phyloP scores from a whole-genome alignment of 192 early-diverging fungal species.

The Phlyctochytrium arcticum region DNA sequence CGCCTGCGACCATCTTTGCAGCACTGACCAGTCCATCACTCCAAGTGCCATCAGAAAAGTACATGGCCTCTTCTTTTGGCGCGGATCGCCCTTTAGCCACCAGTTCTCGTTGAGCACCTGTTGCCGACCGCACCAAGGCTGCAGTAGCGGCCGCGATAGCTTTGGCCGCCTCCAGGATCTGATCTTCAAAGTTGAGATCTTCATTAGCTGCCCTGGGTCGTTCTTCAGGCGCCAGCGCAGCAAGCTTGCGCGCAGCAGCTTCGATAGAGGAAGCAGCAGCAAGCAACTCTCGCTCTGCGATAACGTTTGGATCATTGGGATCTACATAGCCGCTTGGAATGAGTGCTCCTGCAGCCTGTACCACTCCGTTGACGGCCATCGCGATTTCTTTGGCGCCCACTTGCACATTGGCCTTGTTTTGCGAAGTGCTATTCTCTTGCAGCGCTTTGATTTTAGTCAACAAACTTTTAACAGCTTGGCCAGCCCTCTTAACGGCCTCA shows the following conservation, averaged over 20 bases:
- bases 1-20: slow-evolving; percentile 48
- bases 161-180: slow-evolving; percentile 52
- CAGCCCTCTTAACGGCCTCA: slow-evolving; percentile 31
- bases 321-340: slow-evolving; percentile 54
- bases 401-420: slow-evolving; percentile 35
- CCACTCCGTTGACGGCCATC: slow-evolving; percentile 41
- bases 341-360: slow-evolving; percentile 27
- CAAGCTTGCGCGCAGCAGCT: slow-evolving; percentile 51
- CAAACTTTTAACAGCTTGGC: slow-evolving; percentile 27
- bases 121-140: slow-evolving; percentile 50
- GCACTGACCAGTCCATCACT: slow-evolving; percentile 54
- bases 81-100: slow-evolving; percentile 27
- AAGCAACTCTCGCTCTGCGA: slow-evolving; percentile 56
- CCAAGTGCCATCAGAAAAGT: slow-evolving; percentile 60
- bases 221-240: slow-evolving; percentile 30
- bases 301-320: slow-evolving; percentile 55
- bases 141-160: slow-evolving; percentile 50
- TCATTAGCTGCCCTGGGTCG: slow-evolving; percentile 21
- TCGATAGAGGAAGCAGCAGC: slow-evolving; percentile 51
- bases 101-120: slow-evolving; percentile 50
- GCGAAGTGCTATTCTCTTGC: slow-evolving; percentile 18
- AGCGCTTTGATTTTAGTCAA: slow-evolving; percentile 24
- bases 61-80: slow-evolving; percentile 31
- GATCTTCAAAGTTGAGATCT: slow-evolving; percentile 51
- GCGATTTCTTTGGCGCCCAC: slow-evolving; percentile 34